phyloP scores from a whole-genome alignment of 2,329 filamentous ascomycete species.

The Aspergillaceae sp. region DNA sequence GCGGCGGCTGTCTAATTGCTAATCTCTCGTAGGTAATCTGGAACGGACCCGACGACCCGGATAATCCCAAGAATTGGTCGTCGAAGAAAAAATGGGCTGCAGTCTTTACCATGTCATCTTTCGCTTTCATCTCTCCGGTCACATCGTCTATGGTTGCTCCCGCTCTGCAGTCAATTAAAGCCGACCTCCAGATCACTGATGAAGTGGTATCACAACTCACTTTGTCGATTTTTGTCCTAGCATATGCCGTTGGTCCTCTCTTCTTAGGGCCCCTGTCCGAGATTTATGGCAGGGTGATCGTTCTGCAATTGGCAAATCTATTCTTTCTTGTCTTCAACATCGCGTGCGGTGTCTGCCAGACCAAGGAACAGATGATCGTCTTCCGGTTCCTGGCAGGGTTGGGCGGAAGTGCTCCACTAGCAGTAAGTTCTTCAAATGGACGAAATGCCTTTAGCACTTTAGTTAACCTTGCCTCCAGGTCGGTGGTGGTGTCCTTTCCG shows the following conservation, averaged over 20 bases:
- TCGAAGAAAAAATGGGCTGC: conserved; percentile 49
- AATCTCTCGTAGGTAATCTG: conserved; percentile 31
- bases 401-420: conserved; percentile 50
- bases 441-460: no score
- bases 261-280: conserved; percentile 47
- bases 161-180: conserved; percentile 43
- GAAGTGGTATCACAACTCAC: conserved; percentile 39
- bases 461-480: conserved; percentile 19
- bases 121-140: conserved; percentile 56
- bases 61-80: conserved; percentile 48
- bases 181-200: conserved; percentile 45
- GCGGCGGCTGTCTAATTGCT: no score
- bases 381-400: conserved; percentile 53
- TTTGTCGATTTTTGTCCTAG: conserved; percentile 49
- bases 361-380: conserved; percentile 46
- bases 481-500: conserved; percentile 45
- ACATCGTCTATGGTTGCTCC: conserved; percentile 54
- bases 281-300: conserved; percentile 47
- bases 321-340: conserved; percentile 52
- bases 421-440: conserved; percentile 24
- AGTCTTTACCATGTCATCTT: conserved; percentile 47
- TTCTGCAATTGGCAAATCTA: conserved; percentile 48
- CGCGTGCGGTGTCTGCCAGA: conserved; percentile 49
- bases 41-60: conserved; percentile 45
- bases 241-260: conserved; percentile 46